Base-by-base conservation (phyloP, 257 asterid species). In the Coffea eugenioides region DNA sequence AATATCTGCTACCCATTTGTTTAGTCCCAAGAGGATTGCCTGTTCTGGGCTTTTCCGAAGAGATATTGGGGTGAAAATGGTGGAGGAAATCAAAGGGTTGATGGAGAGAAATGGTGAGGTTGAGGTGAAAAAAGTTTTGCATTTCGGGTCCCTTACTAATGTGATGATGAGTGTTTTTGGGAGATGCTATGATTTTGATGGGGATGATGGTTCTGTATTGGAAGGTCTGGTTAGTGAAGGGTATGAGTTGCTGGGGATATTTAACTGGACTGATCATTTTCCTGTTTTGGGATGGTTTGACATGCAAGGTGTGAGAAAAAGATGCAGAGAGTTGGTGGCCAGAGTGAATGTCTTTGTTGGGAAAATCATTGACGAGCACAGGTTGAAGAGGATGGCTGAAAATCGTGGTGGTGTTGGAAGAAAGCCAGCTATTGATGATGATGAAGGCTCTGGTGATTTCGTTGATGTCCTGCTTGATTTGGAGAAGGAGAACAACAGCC, bases 111-210 rank as follows among this genome's bases (percentile, higher is more conserved):
- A 65, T 8, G 83, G 87, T 3, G 79, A 49, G 15, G 88, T 90
- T 25, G 80, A 75, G 66, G 86, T 92, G 56, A 90, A 87, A 8
- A 90, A 70, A 27, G 81, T 89, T 49, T 61, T 94, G 54, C 95
- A 91, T 79, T 82, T 73, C 67, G 97, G 91, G 45, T 87, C 97
- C 0, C 36, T 94, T 68, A 89, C 88, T 84, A 94, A 89, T 84
- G 97, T 94, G 87, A 91, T 90, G 97, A 84, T 74, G 89, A 89
- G 91, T 73, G 97, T 94, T 34, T 91, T 94, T 39, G 97, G 98
- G 0, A 89, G 79, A 16, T 46, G 80, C 74, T 92, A 89, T 18
- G 90, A 86, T 3, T 90, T 92, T 16, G n/a, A 62, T 0, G 72
- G 18, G 0, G 73, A 76, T 9, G 88, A 84, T 1, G 93, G 86